phyloP scores from a whole-genome alignment of 371 early-diverging fungal genomes.

The Mucor lusitanicus region DNA sequence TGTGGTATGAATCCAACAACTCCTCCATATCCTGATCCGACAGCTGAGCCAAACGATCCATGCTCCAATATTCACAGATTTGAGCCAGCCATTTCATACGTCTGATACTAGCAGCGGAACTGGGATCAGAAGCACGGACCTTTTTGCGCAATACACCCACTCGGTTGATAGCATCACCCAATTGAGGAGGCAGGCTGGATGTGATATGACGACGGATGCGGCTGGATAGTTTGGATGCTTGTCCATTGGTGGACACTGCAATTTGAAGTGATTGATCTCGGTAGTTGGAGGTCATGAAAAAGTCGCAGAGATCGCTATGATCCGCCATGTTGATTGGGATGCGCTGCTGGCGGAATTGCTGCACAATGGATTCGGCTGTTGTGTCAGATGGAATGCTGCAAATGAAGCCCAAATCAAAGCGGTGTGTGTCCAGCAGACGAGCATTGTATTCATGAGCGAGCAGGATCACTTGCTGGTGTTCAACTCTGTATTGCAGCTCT shows the following conservation, averaged over 20 bases:
- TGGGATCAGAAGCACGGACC: slow-evolving; percentile 59
- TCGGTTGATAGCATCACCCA: slow-evolving; percentile 66
- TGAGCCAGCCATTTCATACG: slow-evolving; percentile 78
- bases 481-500: slow-evolving; percentile 59
- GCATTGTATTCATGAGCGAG: slow-evolving; percentile 5
- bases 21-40: slow-evolving; percentile 62
- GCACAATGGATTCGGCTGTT: slow-evolving; percentile 40
- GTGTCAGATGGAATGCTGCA: slow-evolving; percentile 12
- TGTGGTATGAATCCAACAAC: slow-evolving; percentile 66
- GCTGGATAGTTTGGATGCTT: slow-evolving; percentile 75
- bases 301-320: slow-evolving; percentile 74
- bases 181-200: slow-evolving; percentile 53
- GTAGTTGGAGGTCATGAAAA: slow-evolving; percentile 79
- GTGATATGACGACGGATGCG: slow-evolving; percentile 66
- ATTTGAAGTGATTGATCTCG: slow-evolving; percentile 75
- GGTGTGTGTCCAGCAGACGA: slow-evolving; percentile 4
- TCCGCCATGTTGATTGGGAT: slow-evolving; percentile 84
- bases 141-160: slow-evolving; percentile 62
- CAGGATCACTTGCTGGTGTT: slow-evolving; percentile 43
- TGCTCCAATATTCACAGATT: slow-evolving; percentile 77
- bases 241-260: slow-evolving; percentile 80
- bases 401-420: slow-evolving; percentile 40
- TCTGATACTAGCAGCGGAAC: slow-evolving; percentile 49
- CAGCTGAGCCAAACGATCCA: slow-evolving; percentile 60
- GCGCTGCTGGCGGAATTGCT: slow-evolving; percentile 44